Conservation (phyloP, 148 eudicot genomes). For the Camellia granthamiana region DNA sequence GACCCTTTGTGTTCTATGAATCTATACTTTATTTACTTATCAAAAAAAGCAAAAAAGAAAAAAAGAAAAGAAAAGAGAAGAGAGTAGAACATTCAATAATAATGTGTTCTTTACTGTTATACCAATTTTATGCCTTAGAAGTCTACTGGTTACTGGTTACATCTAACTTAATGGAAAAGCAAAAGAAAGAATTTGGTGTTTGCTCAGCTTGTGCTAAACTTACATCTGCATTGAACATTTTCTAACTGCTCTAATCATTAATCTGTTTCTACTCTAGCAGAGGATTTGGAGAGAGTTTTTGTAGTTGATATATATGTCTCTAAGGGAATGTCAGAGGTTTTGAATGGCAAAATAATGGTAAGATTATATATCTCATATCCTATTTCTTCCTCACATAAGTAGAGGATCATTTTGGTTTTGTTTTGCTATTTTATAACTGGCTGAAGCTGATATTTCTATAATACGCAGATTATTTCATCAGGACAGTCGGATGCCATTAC, state of each 20-base stretch:
- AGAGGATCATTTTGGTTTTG: neutral
- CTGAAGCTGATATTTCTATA: conserved; percentile 8
- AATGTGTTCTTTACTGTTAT: neutral
- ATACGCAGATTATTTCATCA: conserved; percentile 60
- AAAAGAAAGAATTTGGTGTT: neutral
- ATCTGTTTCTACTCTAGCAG: conserved; percentile 38
- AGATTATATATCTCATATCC: conserved; percentile 9
- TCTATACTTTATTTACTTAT: too few species aligned
- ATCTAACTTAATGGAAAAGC: neutral
- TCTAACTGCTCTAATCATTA: neutral
- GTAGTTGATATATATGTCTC: conserved; percentile 66
- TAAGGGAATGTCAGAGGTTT: conserved; percentile 50
- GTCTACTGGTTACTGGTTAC: neutral
- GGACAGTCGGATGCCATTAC: conserved; percentile 63
- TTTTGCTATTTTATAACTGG: conserved; percentile 15
- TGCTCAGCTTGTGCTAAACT: neutral
- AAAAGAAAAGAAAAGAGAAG: too few species aligned
- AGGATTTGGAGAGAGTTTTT: conserved; percentile 37
- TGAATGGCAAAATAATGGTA: conserved; percentile 72
- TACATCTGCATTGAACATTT: neutral
- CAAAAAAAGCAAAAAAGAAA: too few species aligned
- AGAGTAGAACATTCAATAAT: too few species aligned
- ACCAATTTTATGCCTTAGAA: neutral
- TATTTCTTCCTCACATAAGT: neutral
- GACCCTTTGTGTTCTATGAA: too few species aligned